Conservation (phyloP, 1,139 yeast genomes). For the Pichia sp. region DNA sequence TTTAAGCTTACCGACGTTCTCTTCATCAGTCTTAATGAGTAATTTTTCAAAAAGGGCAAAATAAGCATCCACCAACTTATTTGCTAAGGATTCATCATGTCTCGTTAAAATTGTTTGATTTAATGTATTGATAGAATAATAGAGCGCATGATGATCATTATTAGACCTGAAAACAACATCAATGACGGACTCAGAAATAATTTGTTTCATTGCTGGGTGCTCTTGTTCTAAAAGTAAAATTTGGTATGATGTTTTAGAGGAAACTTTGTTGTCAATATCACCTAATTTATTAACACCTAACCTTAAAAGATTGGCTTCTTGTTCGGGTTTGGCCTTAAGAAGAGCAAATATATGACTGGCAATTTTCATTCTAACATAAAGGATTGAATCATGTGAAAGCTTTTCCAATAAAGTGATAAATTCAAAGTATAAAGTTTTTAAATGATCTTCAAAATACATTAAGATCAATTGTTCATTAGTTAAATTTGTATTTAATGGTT, state of each 20-base stretch:
- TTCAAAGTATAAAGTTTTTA: constrained; percentile 70
- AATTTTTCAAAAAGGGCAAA: constrained; percentile 81
- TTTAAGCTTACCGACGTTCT: constrained; percentile 35
- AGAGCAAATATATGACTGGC: constrained; percentile 75
- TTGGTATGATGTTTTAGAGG: constrained; percentile 82
- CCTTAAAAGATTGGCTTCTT: constrained; percentile 84
- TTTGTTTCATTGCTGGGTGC: constrained; percentile 93
- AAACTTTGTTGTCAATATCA: constrained; percentile 84
- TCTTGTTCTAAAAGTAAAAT: constrained; percentile 77
- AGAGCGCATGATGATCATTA: constrained; percentile 80
- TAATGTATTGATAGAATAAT: constrained; percentile 80
- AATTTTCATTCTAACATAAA: constrained; percentile 77
- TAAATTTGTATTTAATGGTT: constrained; percentile 47
- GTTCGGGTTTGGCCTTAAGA: constrained; percentile 85
- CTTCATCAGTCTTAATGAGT: constrained; percentile 61
- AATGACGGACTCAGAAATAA: constrained; percentile 70
- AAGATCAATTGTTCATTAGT: constrained; percentile 55
- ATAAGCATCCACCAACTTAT: constrained; percentile 74
- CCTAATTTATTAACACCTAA: constrained; percentile 92
- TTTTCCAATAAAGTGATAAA: constrained; percentile 65
- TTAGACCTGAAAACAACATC: constrained; percentile 74
- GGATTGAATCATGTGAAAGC: constrained; percentile 85
- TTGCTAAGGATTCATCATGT: constrained; percentile 72
- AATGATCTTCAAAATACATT: constrained; percentile 83
- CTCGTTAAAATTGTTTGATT: constrained; percentile 88